These are phyloP conservation scores for Grammothele lineata DNA, from an alignment of 768 basidiomycete species.

Conservation along the genomic window DNA sequence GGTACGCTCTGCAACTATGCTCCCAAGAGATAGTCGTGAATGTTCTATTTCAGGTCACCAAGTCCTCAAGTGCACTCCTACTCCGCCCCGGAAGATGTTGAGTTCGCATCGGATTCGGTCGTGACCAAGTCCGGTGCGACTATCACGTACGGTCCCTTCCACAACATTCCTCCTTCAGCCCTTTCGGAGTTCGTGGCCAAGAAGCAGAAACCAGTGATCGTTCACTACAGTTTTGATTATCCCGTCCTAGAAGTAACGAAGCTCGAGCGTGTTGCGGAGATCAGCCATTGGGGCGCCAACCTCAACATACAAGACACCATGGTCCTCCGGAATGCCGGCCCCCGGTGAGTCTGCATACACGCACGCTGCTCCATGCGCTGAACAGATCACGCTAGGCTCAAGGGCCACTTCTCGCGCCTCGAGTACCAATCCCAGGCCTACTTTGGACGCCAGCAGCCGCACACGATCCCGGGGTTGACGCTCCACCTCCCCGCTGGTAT, in stretches of 20 bases:
- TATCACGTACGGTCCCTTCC: conserved; percentile 87
- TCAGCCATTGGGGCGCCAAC: conserved; percentile 97
- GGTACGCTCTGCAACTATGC: conserved; percentile 60
- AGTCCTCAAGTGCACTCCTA: conserved; percentile 67
- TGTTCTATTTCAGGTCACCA: conserved; percentile 59
- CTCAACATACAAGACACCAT: conserved; percentile 91
- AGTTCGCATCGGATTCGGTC: conserved; percentile 54
- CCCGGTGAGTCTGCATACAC: conserved; percentile 47
- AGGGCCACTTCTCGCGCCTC: conserved; percentile 93
- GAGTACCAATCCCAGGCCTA: conserved; percentile 76
- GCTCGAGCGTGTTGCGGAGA: conserved; percentile 76
- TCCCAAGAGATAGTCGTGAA: too few relatives aligned
- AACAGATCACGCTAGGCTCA: conserved; percentile 53
- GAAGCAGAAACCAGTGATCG: conserved; percentile 58
- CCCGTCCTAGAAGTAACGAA: conserved; percentile 75
- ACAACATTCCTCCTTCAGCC: conserved; percentile 64
- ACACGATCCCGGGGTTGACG: conserved; percentile 69
- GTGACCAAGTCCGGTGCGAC: conserved; percentile 75
- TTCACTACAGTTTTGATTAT: conserved; percentile 82
- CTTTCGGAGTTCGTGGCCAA: conserved; percentile 49
- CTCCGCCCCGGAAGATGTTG: conserved; percentile 59
- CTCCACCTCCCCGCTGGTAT: conserved; percentile 82
- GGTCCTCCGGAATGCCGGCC: conserved; percentile 83
- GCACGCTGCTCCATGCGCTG: neutral
- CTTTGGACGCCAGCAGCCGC: conserved; percentile 60